Evolutionary conservation across 2,329 filamentous ascomycete species (phyloP).

Genomic region (Arthrocladium fulminans): DNA sequence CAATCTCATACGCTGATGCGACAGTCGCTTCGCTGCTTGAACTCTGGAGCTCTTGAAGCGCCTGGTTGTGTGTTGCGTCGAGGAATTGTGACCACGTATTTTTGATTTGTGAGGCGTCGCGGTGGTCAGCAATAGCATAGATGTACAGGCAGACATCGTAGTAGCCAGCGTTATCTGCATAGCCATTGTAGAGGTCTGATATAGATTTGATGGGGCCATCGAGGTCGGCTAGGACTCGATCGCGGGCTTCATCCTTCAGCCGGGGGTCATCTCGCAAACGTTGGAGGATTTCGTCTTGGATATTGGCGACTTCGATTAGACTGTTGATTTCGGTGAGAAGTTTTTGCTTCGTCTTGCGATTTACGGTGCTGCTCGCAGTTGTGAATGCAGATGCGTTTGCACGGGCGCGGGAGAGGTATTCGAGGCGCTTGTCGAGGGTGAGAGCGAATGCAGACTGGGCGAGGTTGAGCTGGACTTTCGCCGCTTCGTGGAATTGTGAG

Average conservation of each 20-base stretch:
- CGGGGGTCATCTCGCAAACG: slow-evolving; percentile 65
- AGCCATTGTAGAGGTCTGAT: slow-evolving; percentile 83
- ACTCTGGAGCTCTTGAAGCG: slow-evolving; percentile 24
- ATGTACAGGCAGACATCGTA: slow-evolving; percentile 90
- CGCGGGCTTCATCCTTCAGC: slow-evolving; percentile 54
- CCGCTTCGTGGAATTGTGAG: slow-evolving; percentile 74
- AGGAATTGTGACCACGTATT: slow-evolving; percentile 79
- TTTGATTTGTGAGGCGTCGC: slow-evolving; percentile 73
- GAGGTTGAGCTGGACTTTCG: slow-evolving; percentile 72
- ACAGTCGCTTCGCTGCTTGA: slow-evolving; percentile 19
- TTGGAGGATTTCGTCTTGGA: slow-evolving; percentile 84
- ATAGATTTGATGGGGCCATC: slow-evolving; percentile 71
- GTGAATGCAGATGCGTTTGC: slow-evolving; percentile 83
- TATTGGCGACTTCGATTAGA: slow-evolving; percentile 82
- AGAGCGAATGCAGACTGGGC: slow-evolving; percentile 75
- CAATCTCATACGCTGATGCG: slow-evolving; percentile 40
- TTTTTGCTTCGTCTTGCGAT: slow-evolving; percentile 72
- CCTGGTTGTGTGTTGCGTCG: slow-evolving; percentile 56
- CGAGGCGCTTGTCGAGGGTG: slow-evolving; percentile 74
- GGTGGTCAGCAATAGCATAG: slow-evolving; percentile 84
- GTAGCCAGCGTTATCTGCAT: slow-evolving; percentile 83
- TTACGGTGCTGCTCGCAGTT: slow-evolving; percentile 64
- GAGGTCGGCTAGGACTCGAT: slow-evolving; percentile 57
- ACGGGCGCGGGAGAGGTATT: slow-evolving; percentile 81
- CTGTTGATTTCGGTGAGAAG: slow-evolving; percentile 77